These are phyloP conservation scores for Lophiostoma macrostomum DNA, from an alignment of 495 filamentous ascomycete genomes.

Conservation along the genomic window DNA sequence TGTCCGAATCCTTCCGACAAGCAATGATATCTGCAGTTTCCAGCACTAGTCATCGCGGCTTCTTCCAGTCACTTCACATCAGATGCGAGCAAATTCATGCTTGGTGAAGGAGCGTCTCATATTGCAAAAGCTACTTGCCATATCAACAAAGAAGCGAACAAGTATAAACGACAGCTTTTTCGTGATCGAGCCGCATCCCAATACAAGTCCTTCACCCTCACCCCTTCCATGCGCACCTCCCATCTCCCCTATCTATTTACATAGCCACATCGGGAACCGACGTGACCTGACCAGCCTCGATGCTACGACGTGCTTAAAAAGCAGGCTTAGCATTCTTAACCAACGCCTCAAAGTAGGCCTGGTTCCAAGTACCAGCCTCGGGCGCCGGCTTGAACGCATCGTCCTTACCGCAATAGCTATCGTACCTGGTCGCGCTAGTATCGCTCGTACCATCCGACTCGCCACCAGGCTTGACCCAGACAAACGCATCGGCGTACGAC, in stretches of 20 bases:
- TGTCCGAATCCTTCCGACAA: no score
- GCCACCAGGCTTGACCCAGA: slow-evolving; percentile 83
- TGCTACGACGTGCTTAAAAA: no score
- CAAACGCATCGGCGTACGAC: slow-evolving; percentile 68
- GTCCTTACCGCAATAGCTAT: slow-evolving; percentile 64
- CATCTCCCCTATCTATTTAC: background rate
- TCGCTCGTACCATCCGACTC: slow-evolving; percentile 77
- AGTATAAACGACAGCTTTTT: slow-evolving; percentile 1
- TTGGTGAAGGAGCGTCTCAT: slow-evolving; percentile 6
- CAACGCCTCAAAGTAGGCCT: slow-evolving; percentile 72
- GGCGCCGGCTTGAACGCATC: slow-evolving; percentile 64
- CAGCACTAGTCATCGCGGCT: no score
- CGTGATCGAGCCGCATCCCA: no score
- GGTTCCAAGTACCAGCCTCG: slow-evolving; percentile 76
- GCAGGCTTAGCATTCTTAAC: slow-evolving; percentile 64
- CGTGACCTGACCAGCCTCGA: no score
- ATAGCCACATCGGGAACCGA: background rate
- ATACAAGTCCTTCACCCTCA: background rate
- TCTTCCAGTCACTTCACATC: no score
- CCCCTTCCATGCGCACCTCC: background rate
- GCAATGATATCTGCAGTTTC: no score
- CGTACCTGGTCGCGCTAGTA: slow-evolving; percentile 60
- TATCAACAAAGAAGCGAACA: slow-evolving; percentile 16
- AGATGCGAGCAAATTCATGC: no score
- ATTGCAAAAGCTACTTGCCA: slow-evolving; percentile 4